These are phyloP conservation scores for Populus simonii DNA, from an alignment of 345 rosid species.

Conservation along the genomic window DNA sequence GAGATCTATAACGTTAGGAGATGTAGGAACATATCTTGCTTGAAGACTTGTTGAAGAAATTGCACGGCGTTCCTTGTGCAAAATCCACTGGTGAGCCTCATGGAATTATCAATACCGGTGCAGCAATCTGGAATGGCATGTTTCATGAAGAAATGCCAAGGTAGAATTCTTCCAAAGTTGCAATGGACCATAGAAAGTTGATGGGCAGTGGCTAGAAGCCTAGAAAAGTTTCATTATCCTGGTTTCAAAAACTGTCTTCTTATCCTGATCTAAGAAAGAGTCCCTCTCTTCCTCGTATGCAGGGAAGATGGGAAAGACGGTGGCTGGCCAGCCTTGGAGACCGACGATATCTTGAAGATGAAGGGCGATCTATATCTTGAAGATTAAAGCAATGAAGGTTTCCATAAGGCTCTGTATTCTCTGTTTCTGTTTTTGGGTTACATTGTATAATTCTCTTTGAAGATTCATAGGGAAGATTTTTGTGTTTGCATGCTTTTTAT, in stretches of 20 bases:
- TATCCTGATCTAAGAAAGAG: background rate
- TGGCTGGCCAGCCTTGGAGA: no score
- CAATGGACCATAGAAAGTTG: background rate
- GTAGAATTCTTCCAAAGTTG: background rate
- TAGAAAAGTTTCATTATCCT: background rate
- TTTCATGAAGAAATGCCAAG: background rate
- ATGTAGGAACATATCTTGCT: background rate
- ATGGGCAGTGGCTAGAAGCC: background rate
- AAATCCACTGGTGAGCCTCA: background rate
- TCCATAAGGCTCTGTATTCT: no score
- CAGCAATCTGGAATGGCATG: background rate
- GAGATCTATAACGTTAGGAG: background rate
- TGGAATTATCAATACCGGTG: background rate
- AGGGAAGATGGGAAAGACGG: background rate
- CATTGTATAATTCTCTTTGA: background rate
- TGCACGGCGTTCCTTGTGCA: background rate
- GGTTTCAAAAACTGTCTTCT: background rate
- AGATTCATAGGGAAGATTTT: background rate
- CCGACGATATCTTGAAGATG: no score
- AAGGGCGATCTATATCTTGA: no score
- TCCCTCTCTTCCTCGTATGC: background rate
- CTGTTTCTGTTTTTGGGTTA: no score
- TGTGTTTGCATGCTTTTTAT: background rate
- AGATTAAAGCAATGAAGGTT: no score
- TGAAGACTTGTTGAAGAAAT: background rate